Evolutionary conservation across 306 rosid species (phyloP).

Genomic region (Quercus glauca): DNA sequence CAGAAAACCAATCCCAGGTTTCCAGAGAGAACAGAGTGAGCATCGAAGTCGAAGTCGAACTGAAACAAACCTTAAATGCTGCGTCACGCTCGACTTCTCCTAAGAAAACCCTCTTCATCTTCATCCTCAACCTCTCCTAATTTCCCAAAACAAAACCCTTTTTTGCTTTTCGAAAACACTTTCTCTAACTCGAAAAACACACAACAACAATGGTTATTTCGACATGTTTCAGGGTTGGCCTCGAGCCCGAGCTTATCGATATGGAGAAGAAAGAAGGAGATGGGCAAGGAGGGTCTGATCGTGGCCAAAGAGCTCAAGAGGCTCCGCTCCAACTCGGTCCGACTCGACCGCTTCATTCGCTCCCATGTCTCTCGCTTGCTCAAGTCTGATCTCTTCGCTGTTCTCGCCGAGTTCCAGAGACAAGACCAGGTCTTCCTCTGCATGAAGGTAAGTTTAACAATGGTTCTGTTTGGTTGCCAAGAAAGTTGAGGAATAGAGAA

Average conservation of each 20-base stretch:
- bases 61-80: conserved; percentile 17
- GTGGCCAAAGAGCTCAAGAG: conserved; percentile 79
- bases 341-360: conserved; percentile 59
- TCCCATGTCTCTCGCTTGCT: conserved; percentile 82
- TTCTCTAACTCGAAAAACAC: background rate
- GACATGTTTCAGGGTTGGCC: conserved; percentile 32
- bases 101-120: conserved; percentile 17
- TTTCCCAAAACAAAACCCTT: background rate
- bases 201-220: background rate
- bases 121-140: background rate
- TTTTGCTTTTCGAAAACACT: background rate
- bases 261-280: conserved; percentile 94
- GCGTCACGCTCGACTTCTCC: conserved; percentile 18
- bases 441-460: conserved; percentile 49
- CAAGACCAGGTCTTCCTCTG: conserved; percentile 73
- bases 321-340: conserved; percentile 45
- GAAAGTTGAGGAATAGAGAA: background rate
- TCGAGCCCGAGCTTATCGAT: conserved; percentile 88
- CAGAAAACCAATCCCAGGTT: background rate
- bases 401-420: conserved; percentile 71
- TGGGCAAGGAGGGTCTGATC: conserved; percentile 82
- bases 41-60: background rate
- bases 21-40: background rate
- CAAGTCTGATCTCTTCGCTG: conserved; percentile 78
- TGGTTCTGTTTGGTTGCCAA: background rate